phyloP scores from a whole-genome alignment of 2,329 filamentous ascomycete species.

The Fusarium circinatum region DNA sequence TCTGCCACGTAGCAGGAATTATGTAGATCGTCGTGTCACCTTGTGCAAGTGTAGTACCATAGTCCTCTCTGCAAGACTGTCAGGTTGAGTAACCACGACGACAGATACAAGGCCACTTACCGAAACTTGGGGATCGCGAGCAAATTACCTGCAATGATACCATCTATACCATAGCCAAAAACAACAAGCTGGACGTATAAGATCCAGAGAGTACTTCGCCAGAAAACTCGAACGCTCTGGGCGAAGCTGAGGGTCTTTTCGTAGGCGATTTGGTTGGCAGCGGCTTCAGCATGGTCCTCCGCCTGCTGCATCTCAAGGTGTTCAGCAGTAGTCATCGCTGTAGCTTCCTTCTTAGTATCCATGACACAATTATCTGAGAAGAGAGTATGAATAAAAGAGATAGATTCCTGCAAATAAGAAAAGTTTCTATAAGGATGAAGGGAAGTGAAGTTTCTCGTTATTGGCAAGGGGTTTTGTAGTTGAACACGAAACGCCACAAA shows the following conservation, averaged over 20 bases:
- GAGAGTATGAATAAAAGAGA: background rate
- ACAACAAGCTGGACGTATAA: constrained; percentile 4
- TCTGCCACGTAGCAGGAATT: background rate
- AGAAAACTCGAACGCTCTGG: background rate
- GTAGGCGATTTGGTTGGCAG: background rate
- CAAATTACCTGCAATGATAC: constrained; percentile 10
- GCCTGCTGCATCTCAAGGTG: background rate
- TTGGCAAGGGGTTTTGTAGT: background rate
- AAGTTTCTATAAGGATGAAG: background rate
- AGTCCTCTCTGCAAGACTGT: background rate
- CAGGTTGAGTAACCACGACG: no score
- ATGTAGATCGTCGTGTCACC: background rate
- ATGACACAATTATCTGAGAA: background rate
- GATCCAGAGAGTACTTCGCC: constrained; percentile 17
- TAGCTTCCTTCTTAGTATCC: background rate
- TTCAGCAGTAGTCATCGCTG: background rate
- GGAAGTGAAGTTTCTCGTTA: background rate
- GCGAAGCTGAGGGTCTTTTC: constrained; percentile 7
- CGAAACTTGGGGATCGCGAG: constrained; percentile 13
- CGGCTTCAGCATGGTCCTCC: background rate
- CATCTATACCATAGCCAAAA: constrained; percentile 15
- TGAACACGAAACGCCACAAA: background rate
- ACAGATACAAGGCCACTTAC: no score
- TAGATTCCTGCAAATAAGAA: background rate
- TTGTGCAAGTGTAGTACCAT: background rate